Evolutionary conservation across 2,329 filamentous ascomycete species (phyloP).

Genomic region (Paracorniculantispora psalliotae): DNA sequence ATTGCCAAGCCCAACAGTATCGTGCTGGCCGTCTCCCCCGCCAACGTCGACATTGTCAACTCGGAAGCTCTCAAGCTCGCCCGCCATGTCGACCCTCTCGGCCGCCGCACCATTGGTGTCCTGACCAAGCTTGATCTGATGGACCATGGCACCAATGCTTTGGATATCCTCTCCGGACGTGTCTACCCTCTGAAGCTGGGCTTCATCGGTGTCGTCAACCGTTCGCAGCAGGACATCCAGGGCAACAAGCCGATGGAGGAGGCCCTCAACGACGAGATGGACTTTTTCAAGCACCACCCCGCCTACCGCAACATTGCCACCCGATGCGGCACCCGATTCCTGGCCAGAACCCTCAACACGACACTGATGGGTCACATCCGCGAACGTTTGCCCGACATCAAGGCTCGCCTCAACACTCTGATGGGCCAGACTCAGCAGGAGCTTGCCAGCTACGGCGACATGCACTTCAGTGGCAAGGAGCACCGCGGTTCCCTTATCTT

Average conservation of each 20-base stretch:
- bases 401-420: conserved; percentile 91
- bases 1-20: conserved; percentile 99
- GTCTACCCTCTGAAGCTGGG: conserved; percentile 96
- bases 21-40: conserved; percentile 90
- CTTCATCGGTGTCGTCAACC: conserved; percentile 96
- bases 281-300: conserved; percentile 96
- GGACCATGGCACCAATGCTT: conserved; percentile 96
- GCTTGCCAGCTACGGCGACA: conserved; percentile 94
- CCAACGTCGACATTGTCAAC: conserved; percentile 97
- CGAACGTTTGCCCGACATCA: conserved; percentile 94
- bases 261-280: conserved; percentile 80
- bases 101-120: conserved; percentile 91
- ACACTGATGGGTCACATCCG: conserved; percentile 96
- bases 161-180: conserved; percentile 94
- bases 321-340: conserved; percentile 86
- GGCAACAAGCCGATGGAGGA: conserved; percentile 92
- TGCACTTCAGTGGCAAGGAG: conserved; percentile 95
- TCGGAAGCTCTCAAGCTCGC: conserved; percentile 96
- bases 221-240: conserved; percentile 97
- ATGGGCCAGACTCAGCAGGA: conserved; percentile 99
- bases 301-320: conserved; percentile 95
- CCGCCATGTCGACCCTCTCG: conserved; percentile 91
- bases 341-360: conserved; percentile 90
- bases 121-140: conserved; percentile 96
- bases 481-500: conserved; percentile 92